Evolutionary conservation across 345 rosid genomes (phyloP).

Genomic region (Gossypium mustelinum): DNA sequence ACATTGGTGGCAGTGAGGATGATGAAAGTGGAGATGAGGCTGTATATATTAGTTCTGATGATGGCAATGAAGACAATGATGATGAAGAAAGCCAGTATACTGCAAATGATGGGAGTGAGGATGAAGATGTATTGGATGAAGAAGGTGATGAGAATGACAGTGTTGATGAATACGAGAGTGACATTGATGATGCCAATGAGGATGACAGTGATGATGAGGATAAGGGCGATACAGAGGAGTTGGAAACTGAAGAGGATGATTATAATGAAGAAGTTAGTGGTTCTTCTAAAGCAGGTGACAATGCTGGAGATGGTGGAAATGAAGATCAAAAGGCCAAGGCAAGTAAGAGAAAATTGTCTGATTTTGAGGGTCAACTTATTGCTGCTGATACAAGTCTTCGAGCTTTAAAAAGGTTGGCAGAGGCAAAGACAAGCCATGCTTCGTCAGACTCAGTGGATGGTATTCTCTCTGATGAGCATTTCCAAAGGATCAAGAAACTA

Average conservation of each 20-base stretch:
- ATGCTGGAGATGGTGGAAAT: constrained; percentile 18
- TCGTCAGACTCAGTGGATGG: constrained; percentile 51
- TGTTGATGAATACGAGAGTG: constrained; percentile 26
- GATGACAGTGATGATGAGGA: constrained; percentile 17
- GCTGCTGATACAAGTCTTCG: constrained; percentile 85
- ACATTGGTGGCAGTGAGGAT: constrained; percentile 30
- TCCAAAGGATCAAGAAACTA: constrained; percentile 73
- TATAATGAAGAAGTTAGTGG: constrained; percentile 20
- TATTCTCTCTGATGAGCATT: constrained; percentile 90
- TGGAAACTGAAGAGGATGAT: constrained; percentile 29
- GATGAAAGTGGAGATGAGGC: constrained; percentile 31
- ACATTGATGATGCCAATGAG: constrained; percentile 24
- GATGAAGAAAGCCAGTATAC: constrained; percentile 39
- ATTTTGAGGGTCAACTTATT: constrained; percentile 60
- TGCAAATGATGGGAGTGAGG: constrained; percentile 30
- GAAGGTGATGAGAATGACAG: constrained; percentile 32
- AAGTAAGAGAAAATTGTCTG: constrained; percentile 65
- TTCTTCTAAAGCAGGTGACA: constrained; percentile 17
- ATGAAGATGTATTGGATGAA: constrained; percentile 37
- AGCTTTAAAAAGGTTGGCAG: constrained; percentile 75
- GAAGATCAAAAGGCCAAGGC: constrained; percentile 30
- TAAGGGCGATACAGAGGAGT: constrained; percentile 18
- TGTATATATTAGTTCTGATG: constrained; percentile 30
- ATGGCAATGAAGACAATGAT: constrained; percentile 20
- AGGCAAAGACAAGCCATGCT: constrained; percentile 34